Evolutionary conservation across 176 grass and related monocot species (phyloP).

Genomic region (Triticum urartu): DNA sequence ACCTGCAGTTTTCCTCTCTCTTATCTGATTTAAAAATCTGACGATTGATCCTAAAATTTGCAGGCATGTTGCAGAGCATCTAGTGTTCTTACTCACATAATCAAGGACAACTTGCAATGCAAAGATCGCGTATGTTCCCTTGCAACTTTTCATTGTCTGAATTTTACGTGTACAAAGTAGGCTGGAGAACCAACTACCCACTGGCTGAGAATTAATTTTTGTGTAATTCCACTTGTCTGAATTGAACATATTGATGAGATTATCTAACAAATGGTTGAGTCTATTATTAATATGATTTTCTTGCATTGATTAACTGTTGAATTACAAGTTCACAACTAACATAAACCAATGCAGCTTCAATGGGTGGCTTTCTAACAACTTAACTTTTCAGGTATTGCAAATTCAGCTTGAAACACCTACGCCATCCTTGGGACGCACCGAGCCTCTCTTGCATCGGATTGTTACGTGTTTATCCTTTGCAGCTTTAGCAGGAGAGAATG

Average conservation of each 20-base stretch:
- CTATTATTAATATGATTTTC: background rate
- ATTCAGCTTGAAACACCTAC: slow-evolving; percentile 74
- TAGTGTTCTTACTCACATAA: slow-evolving; percentile 89
- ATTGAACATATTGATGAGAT: background rate
- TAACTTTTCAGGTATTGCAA: slow-evolving; percentile 65
- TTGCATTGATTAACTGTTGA: background rate
- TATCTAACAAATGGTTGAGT: background rate
- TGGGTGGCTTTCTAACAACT: slow-evolving; percentile 9
- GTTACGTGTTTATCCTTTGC: slow-evolving; percentile 79
- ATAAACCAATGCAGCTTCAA: background rate
- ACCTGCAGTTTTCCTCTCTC: background rate
- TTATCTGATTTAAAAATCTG: slow-evolving; percentile 11
- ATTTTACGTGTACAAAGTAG: slow-evolving; percentile 15
- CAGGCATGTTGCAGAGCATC: slow-evolving; percentile 88
- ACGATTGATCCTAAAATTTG: slow-evolving; percentile 42
- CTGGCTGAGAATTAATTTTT: slow-evolving; percentile 7
- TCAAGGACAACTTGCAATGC: slow-evolving; percentile 93
- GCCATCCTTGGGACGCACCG: slow-evolving; percentile 69
- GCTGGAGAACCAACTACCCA: slow-evolving; percentile 9
- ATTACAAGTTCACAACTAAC: background rate
- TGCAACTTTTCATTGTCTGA: slow-evolving; percentile 25
- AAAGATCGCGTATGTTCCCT: slow-evolving; percentile 76
- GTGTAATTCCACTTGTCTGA: slow-evolving; percentile 14
- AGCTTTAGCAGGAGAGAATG: slow-evolving; percentile 61
- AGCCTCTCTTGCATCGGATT: slow-evolving; percentile 74